These are phyloP conservation scores for Metarhizium sp. DNA, from an alignment of 2,329 filamentous ascomycete species.

Conservation along the genomic window DNA sequence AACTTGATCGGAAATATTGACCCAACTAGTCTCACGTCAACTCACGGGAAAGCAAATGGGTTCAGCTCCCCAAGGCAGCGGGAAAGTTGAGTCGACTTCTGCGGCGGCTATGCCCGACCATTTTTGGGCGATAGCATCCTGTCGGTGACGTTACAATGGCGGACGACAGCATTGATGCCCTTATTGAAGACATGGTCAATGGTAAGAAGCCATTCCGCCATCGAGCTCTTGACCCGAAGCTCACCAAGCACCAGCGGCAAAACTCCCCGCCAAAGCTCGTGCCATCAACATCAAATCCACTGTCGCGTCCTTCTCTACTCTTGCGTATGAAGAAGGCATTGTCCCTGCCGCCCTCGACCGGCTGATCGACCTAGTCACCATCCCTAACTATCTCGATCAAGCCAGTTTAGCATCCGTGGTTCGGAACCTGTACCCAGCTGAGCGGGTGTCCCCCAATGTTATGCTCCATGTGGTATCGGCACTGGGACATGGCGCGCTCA, in stretches of 20 bases:
- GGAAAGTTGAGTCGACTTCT: neutral
- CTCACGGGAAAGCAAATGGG: neutral
- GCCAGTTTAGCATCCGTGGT: constrained; percentile 59
- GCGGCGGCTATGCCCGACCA: neutral
- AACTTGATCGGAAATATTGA: too few relatives aligned
- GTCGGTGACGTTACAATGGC: constrained; percentile 9
- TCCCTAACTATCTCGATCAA: constrained; percentile 64
- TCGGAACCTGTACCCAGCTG: constrained; percentile 68
- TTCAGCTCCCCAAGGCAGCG: neutral
- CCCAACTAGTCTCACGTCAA: too few relatives aligned
- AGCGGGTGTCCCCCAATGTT: constrained; percentile 48
- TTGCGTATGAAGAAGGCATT: constrained; percentile 61
- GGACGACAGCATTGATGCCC: constrained; percentile 23
- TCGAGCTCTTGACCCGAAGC: neutral
- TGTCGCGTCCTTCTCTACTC: constrained; percentile 52
- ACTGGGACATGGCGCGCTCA: constrained; percentile 69
- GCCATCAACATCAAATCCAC: constrained; percentile 50
- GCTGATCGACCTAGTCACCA: constrained; percentile 58
- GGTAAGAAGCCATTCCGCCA: constrained; percentile 11
- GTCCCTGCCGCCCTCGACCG: constrained; percentile 47
- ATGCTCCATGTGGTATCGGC: constrained; percentile 60
- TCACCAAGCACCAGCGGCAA: constrained; percentile 35
- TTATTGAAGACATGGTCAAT: constrained; percentile 28
- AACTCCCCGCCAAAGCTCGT: constrained; percentile 57
- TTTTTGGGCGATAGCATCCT: neutral